These are phyloP conservation scores for Cicer judaicum DNA, from an alignment of 306 rosid species.

Conservation along the genomic window DNA sequence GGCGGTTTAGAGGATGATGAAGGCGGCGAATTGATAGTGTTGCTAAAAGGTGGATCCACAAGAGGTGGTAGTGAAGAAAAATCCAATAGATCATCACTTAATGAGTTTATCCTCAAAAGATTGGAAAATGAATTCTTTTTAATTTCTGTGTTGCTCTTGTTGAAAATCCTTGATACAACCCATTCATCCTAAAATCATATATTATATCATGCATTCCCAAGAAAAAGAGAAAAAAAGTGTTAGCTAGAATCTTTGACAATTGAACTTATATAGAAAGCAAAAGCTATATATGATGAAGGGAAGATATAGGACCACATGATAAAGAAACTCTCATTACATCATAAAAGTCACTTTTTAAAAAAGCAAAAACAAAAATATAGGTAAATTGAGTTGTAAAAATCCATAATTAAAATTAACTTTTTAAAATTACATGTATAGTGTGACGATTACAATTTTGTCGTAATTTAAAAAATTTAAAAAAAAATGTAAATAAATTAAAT, in stretches of 20 bases:
- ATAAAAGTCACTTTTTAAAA: constrained; percentile 41
- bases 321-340: constrained; percentile 54
- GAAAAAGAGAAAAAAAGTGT: background rate
- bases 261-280: constrained; percentile 41
- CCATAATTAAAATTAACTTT: constrained; percentile 36
- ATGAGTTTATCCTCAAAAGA: constrained; percentile 49
- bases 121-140: constrained; percentile 41
- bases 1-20: constrained; percentile 22
- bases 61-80: constrained; percentile 76
- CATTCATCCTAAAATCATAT: constrained; percentile 72
- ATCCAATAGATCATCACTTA: constrained; percentile 59
- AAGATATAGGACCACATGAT: constrained; percentile 48
- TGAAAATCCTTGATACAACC: constrained; percentile 81
- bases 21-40: background rate
- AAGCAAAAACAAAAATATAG: background rate
- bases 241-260: constrained; percentile 42
- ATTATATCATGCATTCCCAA: background rate
- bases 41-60: constrained; percentile 52
- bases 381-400: constrained; percentile 15
- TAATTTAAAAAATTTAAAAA: background rate
- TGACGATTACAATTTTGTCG: background rate
- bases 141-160: constrained; percentile 58
- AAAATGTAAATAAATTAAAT: background rate
- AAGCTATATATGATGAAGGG: constrained; percentile 5
- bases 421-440: background rate